Evolutionary conservation across 2,329 filamentous ascomycete genomes (phyloP).

Genomic region (Xylaria sp.): DNA sequence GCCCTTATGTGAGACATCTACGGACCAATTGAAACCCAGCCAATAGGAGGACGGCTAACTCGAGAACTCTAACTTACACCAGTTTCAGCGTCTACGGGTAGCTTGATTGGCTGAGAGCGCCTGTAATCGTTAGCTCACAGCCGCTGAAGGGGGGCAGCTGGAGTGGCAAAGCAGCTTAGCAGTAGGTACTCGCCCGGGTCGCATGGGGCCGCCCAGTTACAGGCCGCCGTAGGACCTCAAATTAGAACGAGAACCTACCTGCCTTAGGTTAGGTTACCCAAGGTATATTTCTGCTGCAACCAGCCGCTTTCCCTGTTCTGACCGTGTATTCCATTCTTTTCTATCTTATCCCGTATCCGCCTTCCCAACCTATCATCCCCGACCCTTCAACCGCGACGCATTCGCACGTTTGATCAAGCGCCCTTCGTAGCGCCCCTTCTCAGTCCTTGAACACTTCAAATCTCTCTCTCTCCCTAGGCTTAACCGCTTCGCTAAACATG

Average conservation of each 20-base stretch:
- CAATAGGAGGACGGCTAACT: conserved; percentile 2
- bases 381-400: conserved; percentile 36
- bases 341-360: conserved; percentile 15
- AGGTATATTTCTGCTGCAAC: conserved; percentile 32
- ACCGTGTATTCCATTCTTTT: conserved; percentile 24
- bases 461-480: conserved; percentile 1
- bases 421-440: conserved; percentile 38
- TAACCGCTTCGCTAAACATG: conserved; percentile 64
- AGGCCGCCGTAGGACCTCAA: conserved; percentile 12
- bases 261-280: not conserved
- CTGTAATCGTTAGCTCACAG: conserved; percentile 15
- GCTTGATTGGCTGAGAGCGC: conserved; percentile 37
- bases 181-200: conserved; percentile 12
- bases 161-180: not conserved
- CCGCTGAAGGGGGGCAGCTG: conserved; percentile 23
- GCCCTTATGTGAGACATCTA: not conserved
- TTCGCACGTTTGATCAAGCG: conserved; percentile 48
- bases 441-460: not conserved
- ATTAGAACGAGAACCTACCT: conserved; percentile 4
- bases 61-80: conserved; percentile 10
- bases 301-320: conserved; percentile 33
- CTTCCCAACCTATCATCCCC: conserved; percentile 17
- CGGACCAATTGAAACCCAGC: not conserved
- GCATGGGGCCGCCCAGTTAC: conserved; percentile 19
- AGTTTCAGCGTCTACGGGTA: conserved; percentile 24